Evolutionary conservation across 177 flowering plant species (phyloP).

Genomic region (Tripterygium wilfordii): DNA sequence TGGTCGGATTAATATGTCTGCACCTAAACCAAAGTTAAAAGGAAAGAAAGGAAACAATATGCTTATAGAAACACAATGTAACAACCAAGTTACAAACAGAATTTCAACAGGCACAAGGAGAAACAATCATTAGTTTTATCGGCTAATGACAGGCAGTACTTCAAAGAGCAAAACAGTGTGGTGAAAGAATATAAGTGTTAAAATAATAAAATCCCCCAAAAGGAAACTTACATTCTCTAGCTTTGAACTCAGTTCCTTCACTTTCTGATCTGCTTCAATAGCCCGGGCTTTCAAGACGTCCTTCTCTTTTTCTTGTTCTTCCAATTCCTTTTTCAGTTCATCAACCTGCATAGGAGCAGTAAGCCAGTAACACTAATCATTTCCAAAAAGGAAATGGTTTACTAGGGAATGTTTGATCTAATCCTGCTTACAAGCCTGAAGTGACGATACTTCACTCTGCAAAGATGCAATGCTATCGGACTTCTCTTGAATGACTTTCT

Average conservation of each 20-base stretch:
- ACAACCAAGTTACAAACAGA: no score
- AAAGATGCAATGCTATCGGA: conserved; percentile 45
- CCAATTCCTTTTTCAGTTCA: conserved; percentile 51
- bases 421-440: conserved; percentile 36
- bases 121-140: no score
- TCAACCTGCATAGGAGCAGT: conserved; percentile 38
- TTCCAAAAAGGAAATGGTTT: not conserved
- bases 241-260: conserved; percentile 40
- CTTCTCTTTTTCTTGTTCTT: conserved; percentile 41
- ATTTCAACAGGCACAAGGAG: no score
- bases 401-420: conserved; percentile 20
- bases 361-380: conserved; percentile 2
- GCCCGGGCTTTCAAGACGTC: conserved; percentile 44
- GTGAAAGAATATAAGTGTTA: no score
- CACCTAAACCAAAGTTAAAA: no score
- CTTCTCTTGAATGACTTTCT: conserved; percentile 50
- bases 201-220: not conserved
- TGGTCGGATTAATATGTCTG: no score
- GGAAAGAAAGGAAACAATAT: no score
- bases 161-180: no score
- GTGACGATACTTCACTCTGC: conserved; percentile 44
- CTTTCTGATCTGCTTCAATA: conserved; percentile 45
- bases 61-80: no score
- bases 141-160: no score
- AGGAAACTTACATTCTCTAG: conserved; percentile 48